Evolutionary conservation across 2,329 filamentous ascomycete species (phyloP).

Genomic region (Diaporthe batatas): DNA sequence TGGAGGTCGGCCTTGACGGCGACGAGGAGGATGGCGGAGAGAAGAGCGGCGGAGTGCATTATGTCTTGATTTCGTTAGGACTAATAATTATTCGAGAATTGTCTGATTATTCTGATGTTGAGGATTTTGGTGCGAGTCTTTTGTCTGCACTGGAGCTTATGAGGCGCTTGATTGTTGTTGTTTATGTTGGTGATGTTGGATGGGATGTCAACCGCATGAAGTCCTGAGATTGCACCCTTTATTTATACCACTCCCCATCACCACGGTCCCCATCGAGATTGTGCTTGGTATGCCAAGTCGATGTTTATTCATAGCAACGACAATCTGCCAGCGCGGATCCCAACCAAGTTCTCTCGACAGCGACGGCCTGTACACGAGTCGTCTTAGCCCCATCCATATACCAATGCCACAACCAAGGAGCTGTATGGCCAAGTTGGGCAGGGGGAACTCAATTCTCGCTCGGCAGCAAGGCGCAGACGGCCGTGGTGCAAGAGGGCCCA

Average conservation of each 20-base stretch:
- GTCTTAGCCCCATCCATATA: constrained; percentile 11
- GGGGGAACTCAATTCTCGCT: constrained; percentile 29
- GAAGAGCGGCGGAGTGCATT: constrained; percentile 50
- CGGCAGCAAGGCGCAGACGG: constrained; percentile 26
- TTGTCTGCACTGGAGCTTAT: not conserved
- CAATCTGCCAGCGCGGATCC: constrained; percentile 25
- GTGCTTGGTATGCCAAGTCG: constrained; percentile 30
- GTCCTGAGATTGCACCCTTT: constrained; percentile 14
- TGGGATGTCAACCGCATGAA: not conserved
- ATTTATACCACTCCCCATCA: constrained; percentile 25
- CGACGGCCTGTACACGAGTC: constrained; percentile 24
- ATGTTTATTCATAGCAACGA: constrained; percentile 28
- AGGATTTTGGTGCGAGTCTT: not conserved
- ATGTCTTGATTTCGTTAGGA: not conserved
- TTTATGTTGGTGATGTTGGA: not conserved
- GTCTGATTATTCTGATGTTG: not conserved
- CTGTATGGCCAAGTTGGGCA: constrained; percentile 31
- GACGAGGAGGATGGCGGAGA: constrained; percentile 49
- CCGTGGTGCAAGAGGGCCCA: not conserved
- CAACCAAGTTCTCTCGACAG: not conserved
- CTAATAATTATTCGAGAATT: not conserved
- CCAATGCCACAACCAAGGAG: constrained; percentile 24
- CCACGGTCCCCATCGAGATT: constrained; percentile 14
- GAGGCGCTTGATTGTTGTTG: not conserved
- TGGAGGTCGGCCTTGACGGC: constrained; percentile 49